phyloP scores from a whole-genome alignment of 1,284 basidiomycete genomes.

The Trichosporon sp. region DNA sequence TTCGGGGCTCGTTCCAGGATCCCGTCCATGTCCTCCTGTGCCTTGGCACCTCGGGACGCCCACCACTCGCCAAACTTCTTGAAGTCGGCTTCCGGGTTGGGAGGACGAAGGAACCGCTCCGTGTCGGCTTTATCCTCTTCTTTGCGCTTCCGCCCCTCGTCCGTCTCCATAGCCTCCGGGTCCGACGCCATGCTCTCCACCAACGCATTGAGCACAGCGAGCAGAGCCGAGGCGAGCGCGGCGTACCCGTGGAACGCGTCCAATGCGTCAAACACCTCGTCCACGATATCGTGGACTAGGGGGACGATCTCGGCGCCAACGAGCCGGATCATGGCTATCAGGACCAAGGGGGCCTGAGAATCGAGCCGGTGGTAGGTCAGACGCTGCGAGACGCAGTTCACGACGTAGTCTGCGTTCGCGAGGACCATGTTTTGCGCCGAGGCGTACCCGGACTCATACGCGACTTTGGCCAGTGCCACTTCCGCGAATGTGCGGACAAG shows the following conservation, averaged over 20 bases:
- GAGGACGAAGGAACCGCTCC: constrained; percentile 55
- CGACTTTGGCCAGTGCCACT: constrained; percentile 69
- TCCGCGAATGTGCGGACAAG: constrained; percentile 72
- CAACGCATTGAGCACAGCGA: constrained; percentile 76
- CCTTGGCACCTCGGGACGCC: constrained; percentile 59
- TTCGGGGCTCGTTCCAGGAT: constrained; percentile 68
- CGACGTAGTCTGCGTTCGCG: constrained; percentile 90
- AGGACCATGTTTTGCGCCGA: constrained; percentile 79
- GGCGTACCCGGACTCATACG: constrained; percentile 74
- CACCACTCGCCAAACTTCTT: constrained; percentile 68
- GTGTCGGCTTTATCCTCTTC: constrained; percentile 38
- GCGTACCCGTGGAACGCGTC: constrained; percentile 92
- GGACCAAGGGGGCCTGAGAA: constrained; percentile 62
- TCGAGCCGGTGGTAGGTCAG: constrained; percentile 76
- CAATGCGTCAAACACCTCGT: constrained; percentile 89
- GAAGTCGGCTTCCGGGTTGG: constrained; percentile 49
- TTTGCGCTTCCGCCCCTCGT: constrained; percentile 29
- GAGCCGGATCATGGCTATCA: constrained; percentile 77
- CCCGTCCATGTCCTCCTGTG: constrained; percentile 52
- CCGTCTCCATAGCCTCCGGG: constrained; percentile 57
- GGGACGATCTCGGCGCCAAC: constrained; percentile 82
- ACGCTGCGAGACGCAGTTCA: constrained; percentile 80
- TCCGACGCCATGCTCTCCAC: constrained; percentile 80
- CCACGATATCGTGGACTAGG: constrained; percentile 84
- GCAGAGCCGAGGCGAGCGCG: constrained; percentile 54